A percentile compares a stretch with the other conserved stretches of the same genome.
Conservation (phyloP, 1,139 yeast genomes). For the Taphrina betulina region DNA sequence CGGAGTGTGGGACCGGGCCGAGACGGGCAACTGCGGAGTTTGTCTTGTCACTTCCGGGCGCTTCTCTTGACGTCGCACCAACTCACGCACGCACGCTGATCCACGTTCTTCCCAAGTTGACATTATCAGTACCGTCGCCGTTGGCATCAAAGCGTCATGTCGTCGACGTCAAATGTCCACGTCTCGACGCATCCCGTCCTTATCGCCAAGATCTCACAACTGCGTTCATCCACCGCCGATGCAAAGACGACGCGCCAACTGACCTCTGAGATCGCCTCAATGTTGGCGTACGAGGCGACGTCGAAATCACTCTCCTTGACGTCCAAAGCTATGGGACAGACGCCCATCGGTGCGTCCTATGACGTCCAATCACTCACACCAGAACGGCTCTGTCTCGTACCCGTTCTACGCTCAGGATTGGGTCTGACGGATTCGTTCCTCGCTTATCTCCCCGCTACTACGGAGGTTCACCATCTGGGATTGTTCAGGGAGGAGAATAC, state of each 20-base stretch:
- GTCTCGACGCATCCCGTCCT: constrained; percentile 43
- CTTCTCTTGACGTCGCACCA: no score
- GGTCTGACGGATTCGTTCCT: constrained; percentile 44
- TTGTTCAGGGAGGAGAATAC: constrained; percentile 44
- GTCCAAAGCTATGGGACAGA: constrained; percentile 27
- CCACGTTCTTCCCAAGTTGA: no score
- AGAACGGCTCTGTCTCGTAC: constrained; percentile 41
- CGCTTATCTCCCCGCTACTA: constrained; percentile 42
- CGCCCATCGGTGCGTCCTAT: constrained; percentile 40
- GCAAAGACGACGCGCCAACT: constrained; percentile 40
- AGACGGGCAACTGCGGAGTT: no score
- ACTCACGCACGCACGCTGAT: no score
- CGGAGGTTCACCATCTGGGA: constrained; percentile 45
- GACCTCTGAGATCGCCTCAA: constrained; percentile 41
- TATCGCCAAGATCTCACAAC: constrained; percentile 41
- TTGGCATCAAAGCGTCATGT: no score
- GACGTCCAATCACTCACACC: constrained; percentile 38
- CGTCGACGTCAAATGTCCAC: constrained; percentile 38
- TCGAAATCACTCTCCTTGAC: background rate
- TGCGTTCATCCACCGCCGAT: constrained; percentile 39
- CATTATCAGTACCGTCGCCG: no score
- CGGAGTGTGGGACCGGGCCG: no score
- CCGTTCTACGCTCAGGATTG: constrained; percentile 45
- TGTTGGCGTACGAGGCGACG: constrained; percentile 43
- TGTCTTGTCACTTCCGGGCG: no score